phyloP scores from a whole-genome alignment of 2,329 filamentous ascomycete species.

The Helotiales sp. region DNA sequence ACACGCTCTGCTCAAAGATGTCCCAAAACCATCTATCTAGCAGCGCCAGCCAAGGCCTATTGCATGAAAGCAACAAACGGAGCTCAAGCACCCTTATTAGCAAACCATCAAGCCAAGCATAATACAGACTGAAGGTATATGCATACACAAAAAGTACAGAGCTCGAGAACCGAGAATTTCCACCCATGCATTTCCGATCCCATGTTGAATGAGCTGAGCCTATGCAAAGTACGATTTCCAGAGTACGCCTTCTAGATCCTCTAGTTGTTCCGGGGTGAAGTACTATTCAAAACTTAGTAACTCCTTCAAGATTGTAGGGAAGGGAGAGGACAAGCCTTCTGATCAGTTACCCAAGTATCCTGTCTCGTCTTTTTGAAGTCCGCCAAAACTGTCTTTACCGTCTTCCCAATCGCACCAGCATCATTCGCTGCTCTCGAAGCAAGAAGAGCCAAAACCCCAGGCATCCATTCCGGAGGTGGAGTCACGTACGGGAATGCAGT shows the following conservation, averaged over 20 bases:
- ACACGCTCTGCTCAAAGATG: neutral
- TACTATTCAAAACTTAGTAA: slow-evolving; percentile 48
- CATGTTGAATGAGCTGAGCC: neutral
- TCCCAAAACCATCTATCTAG: neutral
- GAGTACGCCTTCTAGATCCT: slow-evolving; percentile 91
- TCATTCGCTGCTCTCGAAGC: slow-evolving; percentile 85
- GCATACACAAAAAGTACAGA: no score
- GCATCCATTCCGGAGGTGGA: slow-evolving; percentile 91
- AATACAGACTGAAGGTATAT: no score
- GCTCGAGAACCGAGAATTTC: no score
- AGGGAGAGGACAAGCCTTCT: slow-evolving; percentile 70
- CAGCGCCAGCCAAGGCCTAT: neutral
- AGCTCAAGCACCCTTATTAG: neutral
- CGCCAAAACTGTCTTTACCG: slow-evolving; percentile 88
- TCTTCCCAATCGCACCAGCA: slow-evolving; percentile 89
- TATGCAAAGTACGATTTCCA: slow-evolving; percentile 98
- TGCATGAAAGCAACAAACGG: neutral
- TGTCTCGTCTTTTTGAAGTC: slow-evolving; percentile 99
- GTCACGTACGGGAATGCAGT: slow-evolving; percentile 96
- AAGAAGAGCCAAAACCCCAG: slow-evolving; percentile 82
- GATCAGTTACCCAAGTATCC: slow-evolving; percentile 97
- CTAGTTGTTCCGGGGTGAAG: slow-evolving; percentile 89
- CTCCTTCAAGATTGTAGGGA: slow-evolving; percentile 22
- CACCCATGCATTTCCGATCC: neutral
- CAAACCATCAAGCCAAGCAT: no score